Conservation (phyloP, 139 green algal species). For the Eudorina sp. region DNA sequence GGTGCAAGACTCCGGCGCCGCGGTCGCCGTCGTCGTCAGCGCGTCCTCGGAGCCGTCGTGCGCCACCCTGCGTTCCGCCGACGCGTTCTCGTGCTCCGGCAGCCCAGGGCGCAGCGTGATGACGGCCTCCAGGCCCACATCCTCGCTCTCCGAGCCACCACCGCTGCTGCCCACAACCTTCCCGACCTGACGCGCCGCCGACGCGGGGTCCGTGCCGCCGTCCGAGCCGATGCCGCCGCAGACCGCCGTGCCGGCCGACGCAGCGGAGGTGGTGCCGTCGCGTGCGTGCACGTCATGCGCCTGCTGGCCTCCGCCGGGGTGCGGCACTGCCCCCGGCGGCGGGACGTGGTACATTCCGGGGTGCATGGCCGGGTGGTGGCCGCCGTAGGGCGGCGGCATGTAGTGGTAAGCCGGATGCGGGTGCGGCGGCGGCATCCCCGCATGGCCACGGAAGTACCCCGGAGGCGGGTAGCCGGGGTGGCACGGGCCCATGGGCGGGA, state of each 20-base stretch:
- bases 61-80: background rate
- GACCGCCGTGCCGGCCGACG: background rate
- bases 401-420: constrained; percentile 29
- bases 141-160: constrained; percentile 21
- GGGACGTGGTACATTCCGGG: constrained; percentile 22
- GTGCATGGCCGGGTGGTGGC: constrained; percentile 29
- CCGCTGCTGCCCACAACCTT: background rate
- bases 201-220: constrained; percentile 29
- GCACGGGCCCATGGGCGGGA: constrained; percentile 12
- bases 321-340: background rate
- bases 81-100: background rate
- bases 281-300: background rate
- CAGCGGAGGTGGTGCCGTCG: background rate
- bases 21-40: background rate
- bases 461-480: constrained; percentile 37
- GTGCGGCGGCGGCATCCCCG: constrained; percentile 10
- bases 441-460: constrained; percentile 12
- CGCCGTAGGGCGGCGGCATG: constrained; percentile 11
- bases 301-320: background rate
- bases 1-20: background rate
- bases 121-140: constrained; percentile 35
- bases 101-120: background rate
- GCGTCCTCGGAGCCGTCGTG: background rate
- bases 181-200: background rate
- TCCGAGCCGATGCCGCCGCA: background rate